These are phyloP conservation scores for Phaseolus coccineus DNA, from an alignment of 331 rosid genomes.

Conservation along the genomic window DNA sequence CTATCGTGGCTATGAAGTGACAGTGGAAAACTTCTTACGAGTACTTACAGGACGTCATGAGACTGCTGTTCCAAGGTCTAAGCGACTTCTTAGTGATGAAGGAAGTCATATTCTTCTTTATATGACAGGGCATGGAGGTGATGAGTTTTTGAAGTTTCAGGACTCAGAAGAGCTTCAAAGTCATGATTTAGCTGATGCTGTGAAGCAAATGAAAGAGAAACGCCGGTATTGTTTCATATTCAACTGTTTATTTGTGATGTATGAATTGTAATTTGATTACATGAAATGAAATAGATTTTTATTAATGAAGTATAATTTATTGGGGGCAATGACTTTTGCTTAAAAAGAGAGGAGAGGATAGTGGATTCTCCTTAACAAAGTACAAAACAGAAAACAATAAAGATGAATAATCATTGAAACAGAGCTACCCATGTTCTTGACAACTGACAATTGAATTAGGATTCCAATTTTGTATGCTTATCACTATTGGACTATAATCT, in stretches of 20 bases:
- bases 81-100: conserved; percentile 93
- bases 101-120: conserved; percentile 95
- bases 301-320: not conserved
- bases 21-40: conserved; percentile 80
- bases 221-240: conserved; percentile 64
- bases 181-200: conserved; percentile 98
- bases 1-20: conserved; percentile 98
- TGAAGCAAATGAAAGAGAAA: conserved; percentile 97
- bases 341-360: not conserved
- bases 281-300: not conserved
- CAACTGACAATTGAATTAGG: not conserved
- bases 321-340: not conserved
- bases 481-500: conserved; percentile 33
- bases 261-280: conserved; percentile 24
- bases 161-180: conserved; percentile 98
- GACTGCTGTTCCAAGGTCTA: conserved; percentile 90
- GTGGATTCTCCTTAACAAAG: not conserved
- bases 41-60: conserved; percentile 93
- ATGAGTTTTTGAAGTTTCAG: conserved; percentile 95
- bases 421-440: not conserved
- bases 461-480: conserved; percentile 25
- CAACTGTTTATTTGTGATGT: conserved; percentile 19
- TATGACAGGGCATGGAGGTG: conserved; percentile 99
- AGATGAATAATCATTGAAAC: not conserved
- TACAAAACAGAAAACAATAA: not conserved